These are phyloP conservation scores for Kernera saxatilis DNA, from an alignment of 345 rosid genomes.

Conservation along the genomic window DNA sequence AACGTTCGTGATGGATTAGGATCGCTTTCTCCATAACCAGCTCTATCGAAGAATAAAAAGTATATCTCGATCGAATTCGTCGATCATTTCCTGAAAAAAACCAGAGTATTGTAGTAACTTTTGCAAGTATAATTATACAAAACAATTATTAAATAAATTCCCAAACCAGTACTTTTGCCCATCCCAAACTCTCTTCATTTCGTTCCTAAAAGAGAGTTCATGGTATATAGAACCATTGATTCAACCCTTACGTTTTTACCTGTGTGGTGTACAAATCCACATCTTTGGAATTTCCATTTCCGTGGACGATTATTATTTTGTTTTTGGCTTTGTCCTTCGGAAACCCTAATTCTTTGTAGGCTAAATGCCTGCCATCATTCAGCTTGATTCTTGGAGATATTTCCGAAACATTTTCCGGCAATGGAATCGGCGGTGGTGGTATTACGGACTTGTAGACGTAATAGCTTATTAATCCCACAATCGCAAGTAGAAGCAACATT, in stretches of 20 bases:
- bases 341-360: slow-evolving; percentile 47
- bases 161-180: too few relatives aligned
- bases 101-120: not conserved
- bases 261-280: slow-evolving; percentile 10
- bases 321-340: slow-evolving; percentile 35
- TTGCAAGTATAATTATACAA: not conserved
- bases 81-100: slow-evolving; percentile 55
- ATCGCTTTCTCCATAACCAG: slow-evolving; percentile 91
- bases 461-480: slow-evolving; percentile 7
- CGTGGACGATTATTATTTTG: slow-evolving; percentile 41
- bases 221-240: too few relatives aligned
- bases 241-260: too few relatives aligned
- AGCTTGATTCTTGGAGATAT: slow-evolving; percentile 42
- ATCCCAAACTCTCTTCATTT: too few relatives aligned
- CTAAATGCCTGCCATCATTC: slow-evolving; percentile 50
- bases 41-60: slow-evolving; percentile 65
- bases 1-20: slow-evolving; percentile 58
- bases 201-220: too few relatives aligned
- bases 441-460: slow-evolving; percentile 5
- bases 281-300: slow-evolving; percentile 15
- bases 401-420: slow-evolving; percentile 13
- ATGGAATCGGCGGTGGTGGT: slow-evolving; percentile 17
- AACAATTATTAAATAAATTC: not conserved
- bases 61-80: slow-evolving; percentile 58
- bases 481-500: not conserved